Percentiles rank a stretch among this genome's conserved stretches.
Evolutionary conservation across 2,329 filamentous ascomycete species (phyloP).

Genomic region (Curvularia lunata): DNA sequence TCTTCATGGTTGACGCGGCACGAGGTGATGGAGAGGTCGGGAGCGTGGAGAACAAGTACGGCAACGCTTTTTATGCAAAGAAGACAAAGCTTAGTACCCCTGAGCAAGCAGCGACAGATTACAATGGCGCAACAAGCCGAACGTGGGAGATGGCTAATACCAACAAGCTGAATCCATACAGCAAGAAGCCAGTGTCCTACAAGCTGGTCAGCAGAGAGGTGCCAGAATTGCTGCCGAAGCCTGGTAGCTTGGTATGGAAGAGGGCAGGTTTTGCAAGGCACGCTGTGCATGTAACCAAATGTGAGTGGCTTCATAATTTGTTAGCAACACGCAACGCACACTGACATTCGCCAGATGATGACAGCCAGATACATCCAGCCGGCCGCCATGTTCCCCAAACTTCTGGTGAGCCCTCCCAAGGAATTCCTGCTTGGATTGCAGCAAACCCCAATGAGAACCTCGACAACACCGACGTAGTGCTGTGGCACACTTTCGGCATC

Average conservation of each 20-base stretch:
- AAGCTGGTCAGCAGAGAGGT: constrained; percentile 90
- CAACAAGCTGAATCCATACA: constrained; percentile 82
- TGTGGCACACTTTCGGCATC: constrained; percentile 94
- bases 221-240: constrained; percentile 77
- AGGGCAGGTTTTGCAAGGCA: constrained; percentile 86
- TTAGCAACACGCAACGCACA: neutral
- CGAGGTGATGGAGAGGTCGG: constrained; percentile 76
- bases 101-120: constrained; percentile 74
- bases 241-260: constrained; percentile 84
- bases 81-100: constrained; percentile 79
- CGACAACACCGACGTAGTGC: constrained; percentile 82
- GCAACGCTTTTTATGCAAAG: constrained; percentile 87
- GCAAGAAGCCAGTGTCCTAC: constrained; percentile 82
- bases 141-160: constrained; percentile 93
- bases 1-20: constrained; percentile 81
- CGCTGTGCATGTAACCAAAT: constrained; percentile 86
- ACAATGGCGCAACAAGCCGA: constrained; percentile 76
- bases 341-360: constrained; percentile 63
- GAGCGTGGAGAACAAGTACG: constrained; percentile 82
- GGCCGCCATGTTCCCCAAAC: constrained; percentile 89
- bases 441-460: constrained; percentile 71
- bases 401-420: constrained; percentile 75
- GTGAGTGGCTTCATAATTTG: constrained; percentile 59
- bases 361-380: constrained; percentile 83
- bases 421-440: constrained; percentile 76